Conservation (phyloP, 2,329 filamentous ascomycete genomes). For the Neonectria coccinea region DNA sequence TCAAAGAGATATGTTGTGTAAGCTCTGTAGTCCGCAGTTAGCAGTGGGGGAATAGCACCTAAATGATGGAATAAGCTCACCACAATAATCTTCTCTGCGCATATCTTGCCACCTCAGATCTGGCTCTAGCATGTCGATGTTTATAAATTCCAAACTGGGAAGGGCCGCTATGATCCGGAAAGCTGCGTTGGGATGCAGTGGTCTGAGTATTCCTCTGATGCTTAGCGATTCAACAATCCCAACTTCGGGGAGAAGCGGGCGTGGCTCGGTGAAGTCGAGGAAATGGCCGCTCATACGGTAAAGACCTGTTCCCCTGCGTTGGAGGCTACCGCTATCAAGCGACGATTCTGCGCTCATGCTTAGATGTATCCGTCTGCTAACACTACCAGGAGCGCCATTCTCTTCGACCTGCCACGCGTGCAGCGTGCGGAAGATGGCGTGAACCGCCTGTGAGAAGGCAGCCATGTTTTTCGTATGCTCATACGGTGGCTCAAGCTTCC, state of each 20-base stretch:
- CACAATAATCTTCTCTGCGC: background rate
- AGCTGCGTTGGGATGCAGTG: background rate
- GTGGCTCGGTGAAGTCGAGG: background rate
- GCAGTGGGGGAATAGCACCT: background rate
- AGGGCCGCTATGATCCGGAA: background rate
- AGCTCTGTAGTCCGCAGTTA: background rate
- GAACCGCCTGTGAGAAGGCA: conserved; percentile 9
- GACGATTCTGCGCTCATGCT: background rate
- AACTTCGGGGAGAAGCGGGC: background rate
- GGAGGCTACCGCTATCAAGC: background rate
- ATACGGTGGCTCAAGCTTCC: conserved; percentile 20
- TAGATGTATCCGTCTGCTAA: background rate
- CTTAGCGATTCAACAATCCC: background rate
- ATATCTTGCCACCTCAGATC: background rate
- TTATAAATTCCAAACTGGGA: background rate
- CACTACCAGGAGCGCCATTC: background rate
- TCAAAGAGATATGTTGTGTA: background rate
- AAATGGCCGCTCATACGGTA: background rate
- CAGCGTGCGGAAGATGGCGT: conserved; percentile 5
- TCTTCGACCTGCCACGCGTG: background rate
- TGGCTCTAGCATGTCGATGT: background rate
- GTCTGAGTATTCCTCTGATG: background rate
- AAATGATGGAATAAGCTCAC: background rate
- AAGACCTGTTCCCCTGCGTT: background rate
- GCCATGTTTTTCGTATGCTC: conserved; percentile 15